These are phyloP conservation scores for Nothophaeocryptopus gaeumannii DNA, from an alignment of 2,329 filamentous ascomycete genomes.

Conservation along the genomic window DNA sequence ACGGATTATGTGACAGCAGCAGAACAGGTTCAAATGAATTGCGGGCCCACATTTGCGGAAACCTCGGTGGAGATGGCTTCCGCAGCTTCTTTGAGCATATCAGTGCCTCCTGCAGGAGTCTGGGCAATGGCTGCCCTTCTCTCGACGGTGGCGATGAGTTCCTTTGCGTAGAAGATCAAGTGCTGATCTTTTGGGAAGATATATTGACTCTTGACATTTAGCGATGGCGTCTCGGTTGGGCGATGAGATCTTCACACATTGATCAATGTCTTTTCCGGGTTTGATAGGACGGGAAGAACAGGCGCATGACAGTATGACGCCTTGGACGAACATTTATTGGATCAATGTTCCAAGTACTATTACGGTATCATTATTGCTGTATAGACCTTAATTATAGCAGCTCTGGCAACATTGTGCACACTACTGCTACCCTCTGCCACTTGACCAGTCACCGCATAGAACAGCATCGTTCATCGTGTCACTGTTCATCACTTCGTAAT, in stretches of 20 bases:
- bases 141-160: constrained; percentile 6
- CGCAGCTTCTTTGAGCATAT: background rate
- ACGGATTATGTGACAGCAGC: constrained; percentile 70
- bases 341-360: too few species aligned
- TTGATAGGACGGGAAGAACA: too few species aligned
- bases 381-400: too few species aligned
- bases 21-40: constrained; percentile 65
- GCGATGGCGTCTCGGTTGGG: constrained; percentile 14
- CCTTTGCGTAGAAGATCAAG: constrained; percentile 25
- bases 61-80: constrained; percentile 10
- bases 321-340: too few species aligned
- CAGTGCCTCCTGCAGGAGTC: background rate
- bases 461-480: too few species aligned
- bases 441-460: too few species aligned
- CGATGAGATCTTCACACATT: background rate
- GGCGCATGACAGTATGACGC: too few species aligned
- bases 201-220: constrained; percentile 6
- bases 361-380: too few species aligned
- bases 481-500: too few species aligned
- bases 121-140: constrained; percentile 1
- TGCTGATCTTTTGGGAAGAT: constrained; percentile 22
- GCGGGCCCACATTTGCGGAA: constrained; percentile 53
- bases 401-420: too few species aligned
- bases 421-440: too few species aligned
- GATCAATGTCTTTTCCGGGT: too few species aligned